Evolutionary conservation across 768 basidiomycete species (phyloP).

Genomic region (Collybia mongolica): DNA sequence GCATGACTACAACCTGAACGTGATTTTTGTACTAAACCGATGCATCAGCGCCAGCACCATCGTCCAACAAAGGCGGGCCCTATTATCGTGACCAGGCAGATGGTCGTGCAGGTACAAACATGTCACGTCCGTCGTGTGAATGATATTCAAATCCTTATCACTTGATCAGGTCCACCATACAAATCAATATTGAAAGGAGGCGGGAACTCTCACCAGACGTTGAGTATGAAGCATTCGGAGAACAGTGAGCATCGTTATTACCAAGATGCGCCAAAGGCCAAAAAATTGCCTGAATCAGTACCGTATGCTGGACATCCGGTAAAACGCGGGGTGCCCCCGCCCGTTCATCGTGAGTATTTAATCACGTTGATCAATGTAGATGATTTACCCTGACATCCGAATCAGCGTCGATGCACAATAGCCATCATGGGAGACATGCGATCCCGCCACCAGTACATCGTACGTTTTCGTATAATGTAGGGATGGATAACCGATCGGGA

Average conservation of each 20-base stretch:
- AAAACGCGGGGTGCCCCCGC: neutral
- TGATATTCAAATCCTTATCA: conserved; percentile 9
- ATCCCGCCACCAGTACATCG: no score
- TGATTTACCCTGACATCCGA: no score
- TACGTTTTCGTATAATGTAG: no score
- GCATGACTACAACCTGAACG: no score
- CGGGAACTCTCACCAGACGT: conserved; percentile 11
- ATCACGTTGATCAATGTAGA: no score
- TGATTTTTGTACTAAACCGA: neutral
- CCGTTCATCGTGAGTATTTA: no score
- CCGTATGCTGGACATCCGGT: conserved; percentile 6
- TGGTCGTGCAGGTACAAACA: conserved; percentile 9
- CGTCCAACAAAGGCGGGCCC: conserved; percentile 10
- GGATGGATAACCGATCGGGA: no score
- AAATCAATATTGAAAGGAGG: conserved; percentile 14
- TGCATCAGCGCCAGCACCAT: conserved; percentile 2
- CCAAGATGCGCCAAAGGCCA: no score
- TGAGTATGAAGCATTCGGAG: conserved; percentile 13
- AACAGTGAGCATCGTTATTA: conserved; percentile 15
- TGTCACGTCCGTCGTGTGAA: conserved; percentile 2
- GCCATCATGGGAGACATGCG: no score
- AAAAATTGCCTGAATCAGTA: no score
- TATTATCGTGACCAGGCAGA: conserved; percentile 7
- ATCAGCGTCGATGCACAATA: no score
- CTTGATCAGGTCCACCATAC: conserved; percentile 4